Conservation (phyloP, 352 stramenopile genomes). For the Thraustotheca clavata region DNA sequence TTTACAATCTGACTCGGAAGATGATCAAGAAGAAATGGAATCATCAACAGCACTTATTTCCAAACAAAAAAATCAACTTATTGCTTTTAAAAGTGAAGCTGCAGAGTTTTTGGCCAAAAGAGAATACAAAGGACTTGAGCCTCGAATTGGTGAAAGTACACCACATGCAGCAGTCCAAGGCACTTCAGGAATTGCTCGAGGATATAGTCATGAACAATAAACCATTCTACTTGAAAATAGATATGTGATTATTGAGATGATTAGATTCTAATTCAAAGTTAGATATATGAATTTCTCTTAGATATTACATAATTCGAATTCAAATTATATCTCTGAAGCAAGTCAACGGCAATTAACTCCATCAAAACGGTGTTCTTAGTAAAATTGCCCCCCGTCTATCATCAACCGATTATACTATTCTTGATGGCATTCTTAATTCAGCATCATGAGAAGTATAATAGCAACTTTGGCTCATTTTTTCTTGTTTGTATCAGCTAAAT, state of each 20-base stretch:
- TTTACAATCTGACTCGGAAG: conserved; percentile 18
- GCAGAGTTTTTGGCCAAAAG: conserved; percentile 57
- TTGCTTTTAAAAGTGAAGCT: conserved; percentile 58
- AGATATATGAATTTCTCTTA: no score
- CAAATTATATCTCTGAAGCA: no score
- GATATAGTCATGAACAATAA: conserved; percentile 53
- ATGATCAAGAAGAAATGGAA: conserved; percentile 25
- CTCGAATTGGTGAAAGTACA: conserved; percentile 64
- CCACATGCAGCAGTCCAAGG: conserved; percentile 70
- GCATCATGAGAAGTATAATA: background rate
- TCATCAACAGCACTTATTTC: conserved; percentile 39
- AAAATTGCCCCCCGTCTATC: no score
- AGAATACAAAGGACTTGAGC: conserved; percentile 76
- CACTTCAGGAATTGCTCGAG: conserved; percentile 61
- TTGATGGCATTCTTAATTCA: background rate
- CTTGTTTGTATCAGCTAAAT: no score
- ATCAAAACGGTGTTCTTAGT: no score
- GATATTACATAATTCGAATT: no score
- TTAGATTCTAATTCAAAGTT: no score
- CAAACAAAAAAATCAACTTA: conserved; percentile 47
- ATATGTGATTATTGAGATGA: no score
- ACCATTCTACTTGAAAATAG: no score
- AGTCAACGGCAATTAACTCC: no score
- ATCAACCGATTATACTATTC: no score
- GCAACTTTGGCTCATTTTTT: background rate